phyloP scores from a whole-genome alignment of 1,284 basidiomycete genomes.

The Tremellales sp. region DNA sequence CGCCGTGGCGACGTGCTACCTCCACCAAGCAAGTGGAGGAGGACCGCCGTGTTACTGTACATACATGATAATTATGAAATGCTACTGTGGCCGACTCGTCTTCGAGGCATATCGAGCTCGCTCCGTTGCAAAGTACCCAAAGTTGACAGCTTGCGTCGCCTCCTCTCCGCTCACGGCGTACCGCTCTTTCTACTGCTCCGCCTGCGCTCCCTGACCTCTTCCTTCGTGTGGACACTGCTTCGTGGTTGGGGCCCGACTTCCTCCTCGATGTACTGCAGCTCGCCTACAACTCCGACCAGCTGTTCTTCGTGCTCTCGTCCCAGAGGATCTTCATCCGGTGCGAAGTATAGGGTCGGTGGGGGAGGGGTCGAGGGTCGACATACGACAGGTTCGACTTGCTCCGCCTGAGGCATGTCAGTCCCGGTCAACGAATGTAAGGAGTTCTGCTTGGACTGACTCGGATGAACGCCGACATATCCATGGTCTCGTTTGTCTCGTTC shows the following conservation, averaged over 20 bases:
- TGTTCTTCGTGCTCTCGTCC: not conserved
- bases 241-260: not conserved
- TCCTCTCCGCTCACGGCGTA: too few species aligned
- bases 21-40: too few species aligned
- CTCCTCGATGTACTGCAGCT: not conserved
- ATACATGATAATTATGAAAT: too few species aligned
- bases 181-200: too few species aligned
- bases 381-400: not conserved
- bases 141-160: too few species aligned
- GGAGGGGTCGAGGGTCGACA: not conserved
- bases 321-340: not conserved
- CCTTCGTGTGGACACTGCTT: not conserved
- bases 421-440: not conserved
- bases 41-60: too few species aligned
- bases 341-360: not conserved
- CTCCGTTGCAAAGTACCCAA: too few species aligned
- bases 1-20: too few species aligned
- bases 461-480: not conserved
- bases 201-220: too few species aligned
- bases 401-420: not conserved
- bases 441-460: not conserved
- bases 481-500: not conserved
- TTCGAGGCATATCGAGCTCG: too few species aligned
- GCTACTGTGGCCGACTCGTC: too few species aligned
- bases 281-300: not conserved